Percentiles rank a stretch among this genome's conserved stretches.
These are phyloP conservation scores for Phytophthora aleatoria DNA, from an alignment of 352 stramenopile genomes.

Conservation along the genomic window DNA sequence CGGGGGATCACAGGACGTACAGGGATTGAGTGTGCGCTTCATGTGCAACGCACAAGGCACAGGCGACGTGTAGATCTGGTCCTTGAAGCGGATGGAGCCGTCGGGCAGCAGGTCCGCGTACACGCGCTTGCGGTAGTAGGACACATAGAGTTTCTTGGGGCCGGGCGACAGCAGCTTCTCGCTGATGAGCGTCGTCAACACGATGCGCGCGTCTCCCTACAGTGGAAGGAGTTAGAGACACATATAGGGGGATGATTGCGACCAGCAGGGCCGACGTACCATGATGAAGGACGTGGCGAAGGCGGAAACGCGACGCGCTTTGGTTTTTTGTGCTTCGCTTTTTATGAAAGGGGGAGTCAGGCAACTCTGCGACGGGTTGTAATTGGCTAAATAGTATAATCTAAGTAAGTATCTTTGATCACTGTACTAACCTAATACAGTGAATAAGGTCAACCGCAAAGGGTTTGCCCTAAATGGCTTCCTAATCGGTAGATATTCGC, in stretches of 20 bases:
- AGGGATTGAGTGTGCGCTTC: constrained; percentile 82
- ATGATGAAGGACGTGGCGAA: constrained; percentile 2
- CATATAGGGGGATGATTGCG: neutral
- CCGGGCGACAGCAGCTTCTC: constrained; percentile 70
- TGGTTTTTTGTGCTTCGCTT: no score
- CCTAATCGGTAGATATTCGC: no score
- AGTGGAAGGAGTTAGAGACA: neutral
- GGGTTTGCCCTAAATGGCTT: no score
- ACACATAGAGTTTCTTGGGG: constrained; percentile 78
- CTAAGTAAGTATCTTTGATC: no score
- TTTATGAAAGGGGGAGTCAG: no score
- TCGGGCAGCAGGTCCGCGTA: constrained; percentile 78
- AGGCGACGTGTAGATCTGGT: constrained; percentile 75
- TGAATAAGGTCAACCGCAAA: no score
- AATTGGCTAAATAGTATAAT: no score
- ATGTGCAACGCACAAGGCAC: constrained; percentile 77
- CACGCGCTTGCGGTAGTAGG: constrained; percentile 81
- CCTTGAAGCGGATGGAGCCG: constrained; percentile 80
- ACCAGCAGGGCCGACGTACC: neutral
- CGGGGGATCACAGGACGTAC: constrained; percentile 30
- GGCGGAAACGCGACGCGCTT: neutral
- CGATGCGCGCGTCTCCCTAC: constrained; percentile 69
- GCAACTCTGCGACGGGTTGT: no score
- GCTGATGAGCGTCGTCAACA: constrained; percentile 69
- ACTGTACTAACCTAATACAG: no score